Conservation (phyloP, 2,329 filamentous ascomycete species). For the Scytalidium sp. region DNA sequence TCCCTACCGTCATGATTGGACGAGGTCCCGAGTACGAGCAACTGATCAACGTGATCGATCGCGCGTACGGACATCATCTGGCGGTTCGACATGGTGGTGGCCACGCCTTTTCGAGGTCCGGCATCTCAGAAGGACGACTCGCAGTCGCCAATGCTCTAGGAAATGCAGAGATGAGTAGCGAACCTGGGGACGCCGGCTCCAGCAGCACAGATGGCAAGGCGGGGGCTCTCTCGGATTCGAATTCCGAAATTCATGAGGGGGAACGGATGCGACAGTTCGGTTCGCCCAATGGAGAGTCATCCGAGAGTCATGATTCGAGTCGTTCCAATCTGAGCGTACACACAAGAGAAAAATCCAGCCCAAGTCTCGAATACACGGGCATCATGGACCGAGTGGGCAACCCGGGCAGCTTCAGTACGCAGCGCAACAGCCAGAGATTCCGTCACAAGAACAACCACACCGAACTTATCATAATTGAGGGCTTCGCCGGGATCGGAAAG, state of each 20-base stretch:
- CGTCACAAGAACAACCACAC: slow-evolving; percentile 53
- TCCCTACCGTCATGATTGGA: slow-evolving; percentile 76
- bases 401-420: slow-evolving; percentile 3
- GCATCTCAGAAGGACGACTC: slow-evolving; percentile 35
- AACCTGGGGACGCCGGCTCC: slow-evolving; percentile 43
- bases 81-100: slow-evolving; percentile 36
- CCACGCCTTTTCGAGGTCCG: slow-evolving; percentile 49
- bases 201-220: slow-evolving; percentile 51
- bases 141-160: slow-evolving; percentile 13
- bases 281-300: slow-evolving; percentile 13
- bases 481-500: slow-evolving; percentile 58
- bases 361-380: slow-evolving; percentile 9
- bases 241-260: background rate
- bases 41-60: slow-evolving; percentile 70
- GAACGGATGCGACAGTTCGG: background rate
- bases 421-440: slow-evolving; percentile 39
- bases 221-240: slow-evolving; percentile 15
- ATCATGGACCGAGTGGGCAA: slow-evolving; percentile 13
- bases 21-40: slow-evolving; percentile 66
- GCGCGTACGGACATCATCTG: slow-evolving; percentile 64
- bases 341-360: slow-evolving; percentile 26
- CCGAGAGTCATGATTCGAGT: slow-evolving; percentile 14
- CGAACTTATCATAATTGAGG: slow-evolving; percentile 57
- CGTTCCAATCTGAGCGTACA: background rate
- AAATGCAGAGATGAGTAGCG: slow-evolving; percentile 52